Percentiles rank a stretch among this genome's conserved stretches.
Evolutionary conservation across 805 yeast genomes (phyloP).

Genomic region (Candida saitoana): DNA sequence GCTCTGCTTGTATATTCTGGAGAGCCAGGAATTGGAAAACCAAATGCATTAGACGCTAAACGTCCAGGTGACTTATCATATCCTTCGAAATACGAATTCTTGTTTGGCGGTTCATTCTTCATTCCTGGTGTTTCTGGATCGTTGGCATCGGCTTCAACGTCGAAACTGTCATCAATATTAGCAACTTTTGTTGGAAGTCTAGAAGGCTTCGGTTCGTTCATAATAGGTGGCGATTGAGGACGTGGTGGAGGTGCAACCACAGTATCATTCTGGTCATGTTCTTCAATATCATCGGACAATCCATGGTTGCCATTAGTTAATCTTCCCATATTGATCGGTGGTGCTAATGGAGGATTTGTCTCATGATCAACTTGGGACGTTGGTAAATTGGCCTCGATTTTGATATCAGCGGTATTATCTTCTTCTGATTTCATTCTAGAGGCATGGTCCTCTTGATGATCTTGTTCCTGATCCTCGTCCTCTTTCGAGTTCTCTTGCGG

Average conservation of each 20-base stretch:
- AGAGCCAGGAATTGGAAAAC: conserved; percentile 43
- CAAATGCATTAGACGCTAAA: conserved; percentile 20
- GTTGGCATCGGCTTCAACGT: conserved; percentile 12
- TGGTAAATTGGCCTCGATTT: no score
- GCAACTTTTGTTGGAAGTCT: conserved; percentile 4
- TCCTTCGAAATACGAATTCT: conserved; percentile 4
- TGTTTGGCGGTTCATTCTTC: conserved; percentile 3
- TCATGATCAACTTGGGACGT: not conserved
- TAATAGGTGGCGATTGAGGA: not conserved
- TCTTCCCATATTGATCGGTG: not conserved
- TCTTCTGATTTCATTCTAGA: no score
- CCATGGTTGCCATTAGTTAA: not conserved
- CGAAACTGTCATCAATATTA: conserved; percentile 33
- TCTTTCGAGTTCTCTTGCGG: no score
- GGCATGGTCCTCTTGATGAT: no score
- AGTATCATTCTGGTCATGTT: no score
- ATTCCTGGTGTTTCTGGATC: conserved; percentile 10
- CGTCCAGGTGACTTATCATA: not conserved
- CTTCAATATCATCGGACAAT: not conserved
- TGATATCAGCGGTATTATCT: no score
- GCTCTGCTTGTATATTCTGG: conserved; percentile 44
- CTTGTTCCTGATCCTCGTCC: no score
- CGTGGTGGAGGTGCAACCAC: not conserved
- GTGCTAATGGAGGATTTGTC: not conserved
- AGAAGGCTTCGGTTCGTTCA: not conserved